Evolutionary conservation across 2,329 filamentous ascomycete genomes (phyloP).

Genomic region (Neofusicoccum sp.): DNA sequence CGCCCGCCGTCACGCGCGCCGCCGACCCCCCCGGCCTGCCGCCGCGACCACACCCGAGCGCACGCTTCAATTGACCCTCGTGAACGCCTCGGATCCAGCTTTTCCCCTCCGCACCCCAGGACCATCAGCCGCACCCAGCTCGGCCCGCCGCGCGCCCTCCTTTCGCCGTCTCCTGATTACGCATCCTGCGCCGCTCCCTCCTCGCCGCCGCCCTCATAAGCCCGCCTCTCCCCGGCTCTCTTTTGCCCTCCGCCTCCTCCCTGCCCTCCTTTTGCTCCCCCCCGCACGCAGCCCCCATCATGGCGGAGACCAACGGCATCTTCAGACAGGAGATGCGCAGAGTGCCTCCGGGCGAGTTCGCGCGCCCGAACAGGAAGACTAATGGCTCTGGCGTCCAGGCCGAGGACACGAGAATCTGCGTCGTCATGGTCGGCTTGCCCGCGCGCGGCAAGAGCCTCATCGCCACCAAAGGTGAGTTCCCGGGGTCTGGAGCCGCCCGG

Average conservation of each 20-base stretch:
- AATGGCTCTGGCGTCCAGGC: constrained; percentile 75
- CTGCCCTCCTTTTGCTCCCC: not conserved
- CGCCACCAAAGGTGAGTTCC: constrained; percentile 82
- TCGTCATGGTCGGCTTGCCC: constrained; percentile 97
- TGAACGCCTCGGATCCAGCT: constrained; percentile 7
- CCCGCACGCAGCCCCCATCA: constrained; percentile 15
- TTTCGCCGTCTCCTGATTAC: constrained; percentile 18
- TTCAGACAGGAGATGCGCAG: constrained; percentile 40
- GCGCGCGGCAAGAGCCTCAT: constrained; percentile 97
- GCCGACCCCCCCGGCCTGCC: not conserved
- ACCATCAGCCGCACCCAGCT: constrained; percentile 18
- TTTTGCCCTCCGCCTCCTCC: not conserved
- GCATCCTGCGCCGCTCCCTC: constrained; percentile 11
- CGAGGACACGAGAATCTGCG: constrained; percentile 94
- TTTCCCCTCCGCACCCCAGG: constrained; percentile 12
- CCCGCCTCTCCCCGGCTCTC: not conserved
- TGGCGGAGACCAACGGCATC: constrained; percentile 34
- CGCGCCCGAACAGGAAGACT: constrained; percentile 46
- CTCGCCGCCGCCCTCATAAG: constrained; percentile 11
- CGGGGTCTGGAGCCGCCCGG: not conserved
- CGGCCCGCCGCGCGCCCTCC: constrained; percentile 15
- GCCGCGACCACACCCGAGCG: not conserved
- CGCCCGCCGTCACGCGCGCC: not conserved
- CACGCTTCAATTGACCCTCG: constrained; percentile 10
- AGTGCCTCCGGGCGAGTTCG: constrained; percentile 43